These are phyloP conservation scores for Phytopythium chamaehyphon DNA, from an alignment of 352 stramenopile species.

Conservation along the genomic window DNA sequence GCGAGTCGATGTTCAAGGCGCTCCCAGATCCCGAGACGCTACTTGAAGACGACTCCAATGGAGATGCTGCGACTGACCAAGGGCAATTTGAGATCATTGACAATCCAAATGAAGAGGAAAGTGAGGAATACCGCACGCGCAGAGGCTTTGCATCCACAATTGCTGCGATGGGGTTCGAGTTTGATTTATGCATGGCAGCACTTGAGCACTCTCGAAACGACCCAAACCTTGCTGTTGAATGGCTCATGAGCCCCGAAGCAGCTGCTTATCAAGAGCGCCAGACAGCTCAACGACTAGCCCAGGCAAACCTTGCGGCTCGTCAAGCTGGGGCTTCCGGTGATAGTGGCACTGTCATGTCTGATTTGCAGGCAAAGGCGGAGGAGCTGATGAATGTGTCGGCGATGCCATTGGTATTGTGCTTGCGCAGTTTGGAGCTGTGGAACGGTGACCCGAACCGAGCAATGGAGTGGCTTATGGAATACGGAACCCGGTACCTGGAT, in stretches of 20 bases:
- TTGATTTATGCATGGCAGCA: constrained; percentile 83
- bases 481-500: constrained; percentile 56
- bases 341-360: constrained; percentile 13
- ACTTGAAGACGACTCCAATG: background rate
- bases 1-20: constrained; percentile 71
- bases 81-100: constrained; percentile 28
- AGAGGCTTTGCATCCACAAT: constrained; percentile 78
- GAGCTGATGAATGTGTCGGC: constrained; percentile 76
- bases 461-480: constrained; percentile 88
- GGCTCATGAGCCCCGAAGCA: constrained; percentile 78
- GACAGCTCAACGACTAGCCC: constrained; percentile 46
- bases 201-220: constrained; percentile 80
- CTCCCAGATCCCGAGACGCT: constrained; percentile 52
- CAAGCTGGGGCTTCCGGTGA: constrained; percentile 12
- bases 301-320: constrained; percentile 34
- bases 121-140: constrained; percentile 60
- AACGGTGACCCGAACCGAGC: constrained; percentile 79
- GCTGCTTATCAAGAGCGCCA: constrained; percentile 71
- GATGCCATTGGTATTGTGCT: constrained; percentile 60
- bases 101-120: constrained; percentile 71
- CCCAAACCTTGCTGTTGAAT: constrained; percentile 81
- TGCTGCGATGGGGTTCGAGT: constrained; percentile 86
- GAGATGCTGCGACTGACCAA: background rate
- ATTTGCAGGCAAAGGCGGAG: constrained; percentile 52
- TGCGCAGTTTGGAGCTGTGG: constrained; percentile 69